Base-by-base conservation (phyloP, 2,329 filamentous ascomycete genomes). In the Volutella citrinella region DNA sequence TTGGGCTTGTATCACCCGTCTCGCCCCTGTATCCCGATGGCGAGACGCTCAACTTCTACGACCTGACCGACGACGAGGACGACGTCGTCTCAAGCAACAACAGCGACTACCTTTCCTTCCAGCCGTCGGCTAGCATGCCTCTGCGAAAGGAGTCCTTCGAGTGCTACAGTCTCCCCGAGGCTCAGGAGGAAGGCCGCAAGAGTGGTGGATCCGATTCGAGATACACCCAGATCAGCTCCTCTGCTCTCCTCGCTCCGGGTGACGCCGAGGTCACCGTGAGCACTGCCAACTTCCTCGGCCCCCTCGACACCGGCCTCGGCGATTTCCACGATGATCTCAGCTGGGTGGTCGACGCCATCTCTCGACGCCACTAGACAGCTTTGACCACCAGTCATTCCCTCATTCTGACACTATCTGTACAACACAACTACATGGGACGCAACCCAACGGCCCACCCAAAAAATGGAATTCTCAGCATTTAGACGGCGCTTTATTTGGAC, bases 331-430 rank as follows among this genome's bases (percentile, higher is more conserved):
- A 44, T 31, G 74, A 77, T 50, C 57, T 76, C 40, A 63, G 68
- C 34, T 76, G 72, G 71, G 70, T 77, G 53, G 68, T 66, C 10
- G 64, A 68, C 19, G 57, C 65, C 16, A 72, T 77, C 31, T 57
- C 49, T 18, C 62, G 59, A 43, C 30, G 33, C 11, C 26, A 42
- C 28, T 57, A 36, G 51, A 26, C 14, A 28, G 10, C 11, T 23
- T 18, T 12, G 17, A 23, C 16, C 29, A n/a, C 24, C 13, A n/a
- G n/a, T 31, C 23, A 20, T 29, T 30, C 30, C 13, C 19, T 14
- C 26, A 35, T 22, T 20, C 36, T 27, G 25, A 45, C 35, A 38
- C 22, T 25, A 25, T 31, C 34, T 38, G 34, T 31, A 45, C 36
- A 45, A 28, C 27, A 38, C 29, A 10, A 26, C 26, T 26, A 19